These are phyloP conservation scores for Blakeslea trispora DNA, from an alignment of 371 early-diverging fungal species.

Conservation along the genomic window DNA sequence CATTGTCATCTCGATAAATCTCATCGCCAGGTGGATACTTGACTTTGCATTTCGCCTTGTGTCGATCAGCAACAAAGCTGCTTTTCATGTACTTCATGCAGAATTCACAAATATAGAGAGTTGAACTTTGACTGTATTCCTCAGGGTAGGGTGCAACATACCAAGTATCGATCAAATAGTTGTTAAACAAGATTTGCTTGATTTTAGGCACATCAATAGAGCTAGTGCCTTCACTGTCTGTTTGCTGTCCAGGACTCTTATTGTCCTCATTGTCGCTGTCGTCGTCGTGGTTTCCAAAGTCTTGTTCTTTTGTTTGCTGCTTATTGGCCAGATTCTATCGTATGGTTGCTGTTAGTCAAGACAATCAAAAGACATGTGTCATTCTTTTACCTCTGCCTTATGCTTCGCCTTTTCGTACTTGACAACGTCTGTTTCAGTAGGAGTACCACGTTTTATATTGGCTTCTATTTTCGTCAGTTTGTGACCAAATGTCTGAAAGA, in stretches of 20 bases:
- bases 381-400: conserved; percentile 25
- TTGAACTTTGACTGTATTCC: conserved; percentile 77
- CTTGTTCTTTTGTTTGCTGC: not conserved
- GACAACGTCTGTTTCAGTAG: conserved; percentile 49
- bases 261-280: not conserved
- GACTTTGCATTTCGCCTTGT: conserved; percentile 80
- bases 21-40: conserved; percentile 98
- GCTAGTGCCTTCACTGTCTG: not conserved
- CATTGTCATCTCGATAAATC: conserved; percentile 91
- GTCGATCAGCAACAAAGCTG: conserved; percentile 65
- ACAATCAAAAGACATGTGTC: no score
- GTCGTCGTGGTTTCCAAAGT: not conserved
- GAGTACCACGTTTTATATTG: conserved; percentile 52
- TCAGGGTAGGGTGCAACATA: conserved; percentile 98
- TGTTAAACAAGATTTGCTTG: conserved; percentile 58
- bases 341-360: not conserved
- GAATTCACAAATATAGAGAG: conserved; percentile 94
- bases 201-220: conserved; percentile 25
- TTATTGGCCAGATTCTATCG: not conserved
- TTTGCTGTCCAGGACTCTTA: not conserved
- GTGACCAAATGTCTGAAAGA: conserved; percentile 54
- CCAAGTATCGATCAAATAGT: conserved; percentile 92
- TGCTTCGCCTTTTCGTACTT: conserved; percentile 48
- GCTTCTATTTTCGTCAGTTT: conserved; percentile 59
- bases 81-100: conserved; percentile 96